Percentiles rank a stretch among this genome's conserved stretches.
These are phyloP conservation scores for Cladosporium phlei DNA, from an alignment of 2,329 filamentous ascomycete genomes.

Conservation along the genomic window DNA sequence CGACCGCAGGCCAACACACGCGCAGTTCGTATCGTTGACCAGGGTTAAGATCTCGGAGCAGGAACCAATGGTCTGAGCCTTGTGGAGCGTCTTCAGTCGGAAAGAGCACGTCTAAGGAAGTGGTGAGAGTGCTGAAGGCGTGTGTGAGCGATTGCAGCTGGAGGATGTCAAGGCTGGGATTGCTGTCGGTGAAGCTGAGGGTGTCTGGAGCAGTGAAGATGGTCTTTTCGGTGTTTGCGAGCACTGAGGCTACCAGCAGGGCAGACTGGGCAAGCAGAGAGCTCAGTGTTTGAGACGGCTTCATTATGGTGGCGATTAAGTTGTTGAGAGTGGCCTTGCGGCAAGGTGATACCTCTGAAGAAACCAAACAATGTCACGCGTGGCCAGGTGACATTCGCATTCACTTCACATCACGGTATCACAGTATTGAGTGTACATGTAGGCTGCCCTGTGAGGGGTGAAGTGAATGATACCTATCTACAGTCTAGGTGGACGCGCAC, in stretches of 20 bases:
- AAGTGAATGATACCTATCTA: too few species aligned
- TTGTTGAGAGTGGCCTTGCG: slow-evolving; percentile 3
- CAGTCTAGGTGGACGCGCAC: too few species aligned
- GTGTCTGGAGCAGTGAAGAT: slow-evolving; percentile 73
- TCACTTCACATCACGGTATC: too few species aligned
- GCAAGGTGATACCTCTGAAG: too few species aligned
- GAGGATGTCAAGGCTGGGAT: slow-evolving; percentile 56
- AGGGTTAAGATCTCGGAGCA: slow-evolving; percentile 65
- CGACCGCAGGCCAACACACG: slow-evolving; percentile 88
- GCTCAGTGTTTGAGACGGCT: slow-evolving; percentile 18
- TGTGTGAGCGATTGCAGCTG: slow-evolving; percentile 61
- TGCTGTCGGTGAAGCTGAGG: slow-evolving; percentile 51
- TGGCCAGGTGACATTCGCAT: too few species aligned
- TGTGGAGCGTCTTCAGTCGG: slow-evolving; percentile 49
- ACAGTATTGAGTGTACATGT: too few species aligned
- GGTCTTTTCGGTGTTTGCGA: slow-evolving; percentile 82
- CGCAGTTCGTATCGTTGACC: slow-evolving; percentile 83
- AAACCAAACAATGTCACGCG: too few species aligned
- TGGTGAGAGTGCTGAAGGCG: slow-evolving; percentile 53
- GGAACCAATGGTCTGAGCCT: slow-evolving; percentile 70
- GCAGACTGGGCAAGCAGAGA: slow-evolving; percentile 27
- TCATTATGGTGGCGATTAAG: slow-evolving; percentile 25
- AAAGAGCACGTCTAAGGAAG: slow-evolving; percentile 63
- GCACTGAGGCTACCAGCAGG: slow-evolving; percentile 22
- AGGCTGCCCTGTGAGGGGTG: too few species aligned